Evolutionary conservation across 257 asterid genomes (phyloP), one percentile per base, ranked within the genome.

Genomic region (Solanum chilense): DNA sequence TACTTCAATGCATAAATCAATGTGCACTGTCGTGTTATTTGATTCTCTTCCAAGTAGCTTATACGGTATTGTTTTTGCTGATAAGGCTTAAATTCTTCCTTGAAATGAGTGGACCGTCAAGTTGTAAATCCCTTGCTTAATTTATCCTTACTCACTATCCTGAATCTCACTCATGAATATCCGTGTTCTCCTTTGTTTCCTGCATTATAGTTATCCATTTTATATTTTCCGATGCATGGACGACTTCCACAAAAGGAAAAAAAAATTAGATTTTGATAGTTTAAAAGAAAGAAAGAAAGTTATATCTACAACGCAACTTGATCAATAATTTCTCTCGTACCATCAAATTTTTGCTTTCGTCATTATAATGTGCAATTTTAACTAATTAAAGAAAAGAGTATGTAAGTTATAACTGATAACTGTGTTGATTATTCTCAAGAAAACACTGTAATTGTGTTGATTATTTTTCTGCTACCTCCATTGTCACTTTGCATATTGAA

Each of bases 401-500:
- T 80, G 68, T 80, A 45, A 80, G 16, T 80, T 80, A 80, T 29
- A 29, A 78, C 37, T 29, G 27, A 80, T 10, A 29, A 78, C 37
- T 29, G 5, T 29, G 27, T 20, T 80, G 64, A 78, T 16, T 47
- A 78, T 29, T 78, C 41, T 45, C 41, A 25, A 44, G 84, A 77
- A 44, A 13, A 25, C 3, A 35, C n/a, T 45, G 29, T 6, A 16
- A 49, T 6, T 5, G 10, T 3, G 16, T 49, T 80, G 74, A 84
- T 69, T 21, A 64, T 9, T 69, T 41, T 42, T 41, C 80, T 85
- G 41, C 68, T 9, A 35, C 39, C 71, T 78, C 52, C 44, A 21
- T 13, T 33, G 88, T 42, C 44, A 80, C 86, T 56, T 87, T 56
- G 56, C 80, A 86, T 86, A 86, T 88, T 87, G 84, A 70, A 71